A percentile compares a stretch with the other conserved stretches of the same genome.
Conservation (phyloP, 2,329 filamentous ascomycete species). For the Aphanocladium album region DNA sequence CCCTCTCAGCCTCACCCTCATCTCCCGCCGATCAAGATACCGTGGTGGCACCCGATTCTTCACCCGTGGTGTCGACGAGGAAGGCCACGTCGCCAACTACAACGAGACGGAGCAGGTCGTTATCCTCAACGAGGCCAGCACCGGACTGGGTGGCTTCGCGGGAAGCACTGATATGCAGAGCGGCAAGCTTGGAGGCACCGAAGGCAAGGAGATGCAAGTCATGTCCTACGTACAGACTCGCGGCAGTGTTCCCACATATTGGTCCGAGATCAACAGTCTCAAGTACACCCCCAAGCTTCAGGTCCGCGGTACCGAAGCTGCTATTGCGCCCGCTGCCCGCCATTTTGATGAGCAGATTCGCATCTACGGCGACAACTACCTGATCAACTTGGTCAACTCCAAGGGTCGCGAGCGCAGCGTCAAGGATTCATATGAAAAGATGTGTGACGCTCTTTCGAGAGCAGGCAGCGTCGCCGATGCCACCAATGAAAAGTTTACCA, state of each 20-base stretch:
- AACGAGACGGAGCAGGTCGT: slow-evolving; percentile 96
- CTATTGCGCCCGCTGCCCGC: slow-evolving; percentile 69
- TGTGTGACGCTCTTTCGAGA: slow-evolving; percentile 69
- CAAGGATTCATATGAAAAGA: slow-evolving; percentile 89
- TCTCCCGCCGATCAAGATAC: slow-evolving; percentile 83
- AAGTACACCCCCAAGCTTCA: slow-evolving; percentile 89
- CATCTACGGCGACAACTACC: slow-evolving; percentile 91
- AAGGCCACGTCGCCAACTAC: slow-evolving; percentile 96
- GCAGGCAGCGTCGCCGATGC: slow-evolving; percentile 63
- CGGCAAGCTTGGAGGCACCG: slow-evolving; percentile 55
- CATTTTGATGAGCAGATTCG: slow-evolving; percentile 94
- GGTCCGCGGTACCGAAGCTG: slow-evolving; percentile 77
- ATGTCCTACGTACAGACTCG: slow-evolving; percentile 94
- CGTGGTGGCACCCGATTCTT: slow-evolving; percentile 92
- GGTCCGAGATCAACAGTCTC: slow-evolving; percentile 92
- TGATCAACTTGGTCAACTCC: slow-evolving; percentile 96
- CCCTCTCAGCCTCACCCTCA: slow-evolving; percentile 76
- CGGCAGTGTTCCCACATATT: slow-evolving; percentile 92
- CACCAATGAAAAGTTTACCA: slow-evolving; percentile 75
- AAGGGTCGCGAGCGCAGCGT: slow-evolving; percentile 84
- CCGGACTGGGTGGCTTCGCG: slow-evolving; percentile 73
- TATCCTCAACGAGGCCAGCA: slow-evolving; percentile 76
- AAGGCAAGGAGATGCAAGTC: slow-evolving; percentile 75
- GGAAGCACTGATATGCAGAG: slow-evolving; percentile 72
- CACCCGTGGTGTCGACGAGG: slow-evolving; percentile 86